A percentile compares a stretch with the other conserved stretches of the same genome.
phyloP scores from a whole-genome alignment of 768 basidiomycete species.

The Mycena crocata region DNA sequence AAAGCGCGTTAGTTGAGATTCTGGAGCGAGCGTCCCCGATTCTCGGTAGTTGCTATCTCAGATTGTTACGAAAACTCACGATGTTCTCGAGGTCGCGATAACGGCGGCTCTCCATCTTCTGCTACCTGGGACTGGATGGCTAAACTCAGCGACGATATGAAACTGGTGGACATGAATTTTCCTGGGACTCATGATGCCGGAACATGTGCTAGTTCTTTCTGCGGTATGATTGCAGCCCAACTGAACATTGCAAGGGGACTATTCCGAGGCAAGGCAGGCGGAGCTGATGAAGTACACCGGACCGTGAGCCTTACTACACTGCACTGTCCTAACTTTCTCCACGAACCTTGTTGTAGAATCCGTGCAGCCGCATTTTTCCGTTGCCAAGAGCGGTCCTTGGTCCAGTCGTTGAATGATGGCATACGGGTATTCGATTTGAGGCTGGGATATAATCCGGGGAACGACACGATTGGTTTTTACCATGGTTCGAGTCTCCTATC shows the following conservation, averaged over 20 bases:
- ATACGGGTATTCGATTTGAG: slow-evolving; percentile 64
- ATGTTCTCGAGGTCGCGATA: slow-evolving; percentile 34
- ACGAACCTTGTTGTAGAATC: background rate
- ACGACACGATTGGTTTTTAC: slow-evolving; percentile 61
- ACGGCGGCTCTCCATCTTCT: slow-evolving; percentile 45
- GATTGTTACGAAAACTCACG: background rate
- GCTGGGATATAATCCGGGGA: slow-evolving; percentile 61
- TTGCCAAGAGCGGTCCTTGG: slow-evolving; percentile 56
- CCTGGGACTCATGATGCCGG: slow-evolving; percentile 64
- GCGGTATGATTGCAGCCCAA: background rate
- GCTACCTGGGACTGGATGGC: slow-evolving; percentile 62
- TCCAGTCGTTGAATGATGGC: slow-evolving; percentile 60
- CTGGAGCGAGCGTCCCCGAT: slow-evolving; percentile 47
- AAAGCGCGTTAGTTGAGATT: slow-evolving; percentile 43
- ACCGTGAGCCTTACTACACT: slow-evolving; percentile 45
- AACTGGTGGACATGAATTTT: slow-evolving; percentile 61
- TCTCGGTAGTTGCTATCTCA: slow-evolving; percentile 35
- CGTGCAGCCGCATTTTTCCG: slow-evolving; percentile 23
- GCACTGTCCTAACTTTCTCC: too few species aligned
- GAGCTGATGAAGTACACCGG: slow-evolving; percentile 57
- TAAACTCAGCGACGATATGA: slow-evolving; percentile 53
- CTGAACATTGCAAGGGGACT: slow-evolving; percentile 50
- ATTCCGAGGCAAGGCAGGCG: slow-evolving; percentile 54
- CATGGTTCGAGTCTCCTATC: slow-evolving; percentile 48
- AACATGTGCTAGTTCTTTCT: slow-evolving; percentile 48